Percentiles rank a stretch among this genome's conserved stretches.
Conservation (phyloP, 192 early-diverging fungal species). For the Chytriomyces confervae region DNA sequence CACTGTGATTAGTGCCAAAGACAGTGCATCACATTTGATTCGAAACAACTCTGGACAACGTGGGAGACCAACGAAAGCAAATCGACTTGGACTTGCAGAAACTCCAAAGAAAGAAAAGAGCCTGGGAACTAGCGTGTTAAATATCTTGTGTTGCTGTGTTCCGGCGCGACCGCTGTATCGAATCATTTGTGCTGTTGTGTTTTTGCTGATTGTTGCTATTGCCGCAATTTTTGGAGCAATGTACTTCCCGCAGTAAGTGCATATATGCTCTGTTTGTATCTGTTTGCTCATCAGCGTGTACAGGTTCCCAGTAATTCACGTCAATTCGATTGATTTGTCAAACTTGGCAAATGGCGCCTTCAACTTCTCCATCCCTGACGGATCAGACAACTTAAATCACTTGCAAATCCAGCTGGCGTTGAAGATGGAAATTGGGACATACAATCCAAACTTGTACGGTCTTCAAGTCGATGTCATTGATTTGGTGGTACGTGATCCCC, state of each 20-base stretch:
- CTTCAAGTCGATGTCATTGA: constrained; percentile 34
- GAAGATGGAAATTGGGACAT: constrained; percentile 20
- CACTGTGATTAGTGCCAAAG: background rate
- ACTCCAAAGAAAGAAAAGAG: constrained; percentile 2
- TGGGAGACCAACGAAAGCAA: constrained; percentile 1
- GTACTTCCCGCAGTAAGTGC: constrained; percentile 33
- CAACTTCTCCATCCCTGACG: constrained; percentile 25
- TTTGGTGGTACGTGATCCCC: constrained; percentile 19
- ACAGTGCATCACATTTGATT: background rate
- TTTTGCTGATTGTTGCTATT: constrained; percentile 15
- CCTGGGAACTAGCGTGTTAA: background rate
- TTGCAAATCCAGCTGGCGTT: constrained; percentile 18
- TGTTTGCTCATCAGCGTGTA: background rate
- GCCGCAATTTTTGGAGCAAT: constrained; percentile 26
- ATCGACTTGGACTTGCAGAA: constrained; percentile 2
- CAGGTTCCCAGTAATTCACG: constrained; percentile 31
- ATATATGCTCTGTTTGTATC: background rate
- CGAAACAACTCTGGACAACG: background rate
- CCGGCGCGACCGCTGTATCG: constrained; percentile 26
- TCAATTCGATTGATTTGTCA: constrained; percentile 23
- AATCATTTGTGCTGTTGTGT: constrained; percentile 25
- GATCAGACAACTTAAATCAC: constrained; percentile 11
- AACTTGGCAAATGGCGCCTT: constrained; percentile 18
- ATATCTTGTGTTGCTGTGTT: constrained; percentile 25
- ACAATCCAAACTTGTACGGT: constrained; percentile 33